Evolutionary conservation across 148 eudicot species (phyloP), one percentile per base, ranked within the genome.

Genomic region (Tetragonia tetragonoides): DNA sequence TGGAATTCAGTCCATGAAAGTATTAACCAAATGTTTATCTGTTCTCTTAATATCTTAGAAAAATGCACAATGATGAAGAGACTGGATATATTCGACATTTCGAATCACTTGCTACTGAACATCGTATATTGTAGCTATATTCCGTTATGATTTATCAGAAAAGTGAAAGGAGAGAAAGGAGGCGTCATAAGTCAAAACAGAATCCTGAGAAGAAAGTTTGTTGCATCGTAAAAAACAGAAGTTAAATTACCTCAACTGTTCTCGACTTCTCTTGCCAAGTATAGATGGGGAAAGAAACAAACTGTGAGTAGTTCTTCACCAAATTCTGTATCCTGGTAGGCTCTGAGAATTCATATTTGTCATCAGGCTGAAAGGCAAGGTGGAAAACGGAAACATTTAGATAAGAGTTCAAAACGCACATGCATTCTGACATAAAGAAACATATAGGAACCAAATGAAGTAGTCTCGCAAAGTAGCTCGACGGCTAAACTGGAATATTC

Each of bases 251-350:
- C 97, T 95, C 99, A 72, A 95, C 83, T 41, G 95, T 93, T 83
- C 87, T 91, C 54, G 99, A 90, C 77, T 95, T 95, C 77, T 95
- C 97, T 87, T 91, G 99, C 99, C 99, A 95, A 59, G 93, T 89
- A 82, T 91, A 91, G 80, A 91, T 91, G 77, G 97, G 97, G 77
- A 89, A 91, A 51, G 97, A 91, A 78, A 91, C 87, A 82, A 91
- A 91, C 39, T 91, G 93, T 9, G 97, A 91, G 85, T 91, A 95
- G 79, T 95, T 95, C 88, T 95, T 95, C 89, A 93, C 97, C 92
- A 95, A 83, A 80, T 79, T 84, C 83, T 90, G 97, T 72, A 95
- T 88, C 82, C 84, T 90, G 23, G 80, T 78, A 71, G 97, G 89
- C 68, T 95, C 97, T 28, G 99, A 81, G 84, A 85, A 95, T 70